phyloP scores from a whole-genome alignment of 345 rosid genomes.

The Melastoma malabathricum region DNA sequence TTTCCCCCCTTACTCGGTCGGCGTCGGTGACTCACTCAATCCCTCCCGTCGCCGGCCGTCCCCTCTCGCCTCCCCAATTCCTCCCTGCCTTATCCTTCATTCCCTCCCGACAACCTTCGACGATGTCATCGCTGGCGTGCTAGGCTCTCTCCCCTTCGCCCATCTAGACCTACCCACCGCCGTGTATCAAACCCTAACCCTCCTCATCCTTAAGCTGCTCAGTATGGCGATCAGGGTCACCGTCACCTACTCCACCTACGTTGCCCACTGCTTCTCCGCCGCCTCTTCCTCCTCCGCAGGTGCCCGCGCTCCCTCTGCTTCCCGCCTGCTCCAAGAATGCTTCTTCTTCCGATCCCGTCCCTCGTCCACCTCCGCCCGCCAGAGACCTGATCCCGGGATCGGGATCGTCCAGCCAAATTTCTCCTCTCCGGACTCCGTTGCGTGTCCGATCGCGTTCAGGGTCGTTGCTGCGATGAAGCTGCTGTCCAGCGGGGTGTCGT shows the following conservation, averaged over 20 bases:
- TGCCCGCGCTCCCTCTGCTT: slow-evolving; percentile 13
- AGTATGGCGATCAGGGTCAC: slow-evolving; percentile 70
- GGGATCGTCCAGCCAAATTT: no score
- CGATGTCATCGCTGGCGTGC: neutral
- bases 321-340: slow-evolving; percentile 30
- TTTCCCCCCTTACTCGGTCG: neutral
- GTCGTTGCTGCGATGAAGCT: slow-evolving; percentile 39
- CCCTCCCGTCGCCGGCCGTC: no score
- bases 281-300: slow-evolving; percentile 38
- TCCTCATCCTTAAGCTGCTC: no score
- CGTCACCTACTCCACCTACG: slow-evolving; percentile 44
- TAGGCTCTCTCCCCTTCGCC: neutral
- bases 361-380: neutral
- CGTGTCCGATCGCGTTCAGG: slow-evolving; percentile 26
- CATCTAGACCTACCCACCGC: no score
- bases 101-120: neutral
- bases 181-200: no score
- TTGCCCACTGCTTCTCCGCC: slow-evolving; percentile 42
- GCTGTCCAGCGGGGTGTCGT: slow-evolving; percentile 7
- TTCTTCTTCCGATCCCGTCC: slow-evolving; percentile 22
- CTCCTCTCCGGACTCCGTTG: slow-evolving; percentile 12
- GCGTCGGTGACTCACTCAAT: no score
- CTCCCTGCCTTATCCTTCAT: neutral
- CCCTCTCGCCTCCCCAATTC: neutral
- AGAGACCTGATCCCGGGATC: no score